Evolutionary conservation across 2,329 filamentous ascomycete genomes (phyloP), one percentile per base, ranked within the genome.

Genomic region (Aspergillus floridensis): DNA sequence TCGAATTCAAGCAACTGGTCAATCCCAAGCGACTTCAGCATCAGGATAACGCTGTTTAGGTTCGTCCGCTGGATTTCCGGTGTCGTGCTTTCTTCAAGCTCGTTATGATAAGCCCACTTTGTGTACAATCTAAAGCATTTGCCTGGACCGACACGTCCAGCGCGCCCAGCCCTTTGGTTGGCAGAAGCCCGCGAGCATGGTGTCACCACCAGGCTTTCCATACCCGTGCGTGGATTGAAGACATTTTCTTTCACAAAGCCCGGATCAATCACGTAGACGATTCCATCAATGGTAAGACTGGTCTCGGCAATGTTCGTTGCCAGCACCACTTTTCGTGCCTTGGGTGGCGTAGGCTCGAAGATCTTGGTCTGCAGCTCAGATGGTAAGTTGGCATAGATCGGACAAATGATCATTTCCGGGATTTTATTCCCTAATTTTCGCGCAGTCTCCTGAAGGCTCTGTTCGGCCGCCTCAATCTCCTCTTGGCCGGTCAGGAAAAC

Each of bases 271-370:
- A 98, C 95, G 72, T 96, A 97, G 8, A 93, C 90, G 60, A 98
- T 96, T 16, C 93, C 93, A 72, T 98, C 93, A 59, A 99, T 96
- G 0, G 95, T 99, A 70, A 99, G 79, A 80, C 88, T 92, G 0
- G 95, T 99, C 75, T 99, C 95, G 2, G 95, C 95, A 74, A 99
- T 98, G 72, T 99, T 99, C 2, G 95, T 98, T 0, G 93, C 92
- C 41, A 98, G 79, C 0, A 99, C 92, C 0, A 98, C 92, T 72
- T 98, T 99, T 29, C 95, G 85, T 0, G 90, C 88, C 19, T 88
- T 88, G 0, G 89, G 86, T 0, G 95, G 93, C 0, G 93, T 96
- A 0, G 93, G 92, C 68, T 96, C 92, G 69, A 99, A 99, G 65
- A 98, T 96, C 72, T 93, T 93, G 51, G 89, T 86, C 72, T 99